Conservation (phyloP, 2,329 filamentous ascomycete genomes). For the Cladosporium velox region DNA sequence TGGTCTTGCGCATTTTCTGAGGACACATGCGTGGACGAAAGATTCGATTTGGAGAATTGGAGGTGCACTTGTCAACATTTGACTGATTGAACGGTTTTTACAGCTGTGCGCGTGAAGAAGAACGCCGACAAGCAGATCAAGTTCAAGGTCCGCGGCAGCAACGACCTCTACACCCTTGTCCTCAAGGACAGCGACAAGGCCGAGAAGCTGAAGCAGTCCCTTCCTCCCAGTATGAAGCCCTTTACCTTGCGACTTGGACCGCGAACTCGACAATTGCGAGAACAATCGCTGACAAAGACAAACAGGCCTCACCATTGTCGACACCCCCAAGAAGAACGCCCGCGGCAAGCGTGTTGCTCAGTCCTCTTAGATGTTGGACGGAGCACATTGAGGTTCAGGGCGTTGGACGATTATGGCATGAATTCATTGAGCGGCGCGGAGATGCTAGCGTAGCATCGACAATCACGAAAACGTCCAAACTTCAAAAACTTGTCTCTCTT, state of each 20-base stretch:
- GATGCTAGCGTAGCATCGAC: conserved; percentile 20
- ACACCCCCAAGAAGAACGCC: conserved; percentile 65
- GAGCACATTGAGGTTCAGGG: conserved; percentile 15
- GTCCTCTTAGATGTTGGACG: conserved; percentile 23
- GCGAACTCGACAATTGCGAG: background rate
- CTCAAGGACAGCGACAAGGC: conserved; percentile 99
- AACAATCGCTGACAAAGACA: conserved; percentile 24
- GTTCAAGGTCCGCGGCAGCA: conserved; percentile 98
- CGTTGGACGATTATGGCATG: conserved; percentile 20
- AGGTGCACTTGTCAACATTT: background rate
- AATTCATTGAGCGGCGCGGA: conserved; percentile 16
- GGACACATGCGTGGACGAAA: background rate
- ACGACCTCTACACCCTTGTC: conserved; percentile 95
- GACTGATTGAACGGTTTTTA: conserved; percentile 21
- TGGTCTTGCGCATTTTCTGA: background rate
- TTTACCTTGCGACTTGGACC: background rate
- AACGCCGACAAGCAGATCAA: conserved; percentile 94
- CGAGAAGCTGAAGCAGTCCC: conserved; percentile 99
- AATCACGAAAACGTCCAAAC: conserved; percentile 22
- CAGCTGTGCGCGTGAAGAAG: conserved; percentile 70
- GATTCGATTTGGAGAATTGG: background rate
- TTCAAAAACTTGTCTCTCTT: background rate
- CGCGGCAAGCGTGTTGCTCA: conserved; percentile 53
- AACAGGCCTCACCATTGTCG: conserved; percentile 60
- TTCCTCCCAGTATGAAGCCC: conserved; percentile 77